A percentile compares a stretch with the other conserved stretches of the same genome.
These are phyloP conservation scores for Globisporangium parvum DNA, from an alignment of 352 stramenopile genomes.

Conservation along the genomic window DNA sequence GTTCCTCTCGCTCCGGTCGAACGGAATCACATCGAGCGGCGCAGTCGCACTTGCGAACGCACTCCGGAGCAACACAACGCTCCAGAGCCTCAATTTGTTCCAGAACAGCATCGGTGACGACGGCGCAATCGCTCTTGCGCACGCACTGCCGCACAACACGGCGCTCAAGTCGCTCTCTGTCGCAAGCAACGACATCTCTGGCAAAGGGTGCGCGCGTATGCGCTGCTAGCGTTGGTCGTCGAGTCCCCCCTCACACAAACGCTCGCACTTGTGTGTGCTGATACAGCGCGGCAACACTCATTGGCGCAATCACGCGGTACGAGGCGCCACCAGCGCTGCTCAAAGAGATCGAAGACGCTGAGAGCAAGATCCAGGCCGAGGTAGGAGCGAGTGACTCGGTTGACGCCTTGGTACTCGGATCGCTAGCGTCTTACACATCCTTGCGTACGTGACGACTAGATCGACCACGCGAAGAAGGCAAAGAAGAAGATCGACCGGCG, in stretches of 20 bases:
- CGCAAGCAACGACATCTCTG: constrained; percentile 51
- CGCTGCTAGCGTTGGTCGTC: neutral
- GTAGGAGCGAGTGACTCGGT: constrained; percentile 17
- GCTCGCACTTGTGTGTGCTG: neutral
- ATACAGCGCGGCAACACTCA: constrained; percentile 29
- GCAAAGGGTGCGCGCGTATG: constrained; percentile 16
- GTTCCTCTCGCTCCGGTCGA: constrained; percentile 58
- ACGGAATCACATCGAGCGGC: constrained; percentile 36
- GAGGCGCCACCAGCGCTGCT: constrained; percentile 41
- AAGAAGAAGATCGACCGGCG: constrained; percentile 75
- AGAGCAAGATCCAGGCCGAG: constrained; percentile 61
- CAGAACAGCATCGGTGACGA: constrained; percentile 53
- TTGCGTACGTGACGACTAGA: constrained; percentile 9
- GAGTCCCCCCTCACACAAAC: constrained; percentile 4
- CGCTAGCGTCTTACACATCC: neutral
- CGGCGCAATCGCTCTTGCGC: constrained; percentile 44
- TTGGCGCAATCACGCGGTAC: constrained; percentile 46
- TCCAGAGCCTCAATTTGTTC: constrained; percentile 68
- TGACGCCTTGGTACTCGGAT: neutral
- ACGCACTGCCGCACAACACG: constrained; percentile 48
- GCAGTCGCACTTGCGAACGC: constrained; percentile 31
- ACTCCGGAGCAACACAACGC: constrained; percentile 37
- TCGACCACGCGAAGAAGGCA: constrained; percentile 74
- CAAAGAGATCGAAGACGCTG: constrained; percentile 48
- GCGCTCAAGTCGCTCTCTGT: constrained; percentile 61